Conservation (phyloP, 2,329 filamentous ascomycete genomes). For the Talaromyces atroroseus region DNA sequence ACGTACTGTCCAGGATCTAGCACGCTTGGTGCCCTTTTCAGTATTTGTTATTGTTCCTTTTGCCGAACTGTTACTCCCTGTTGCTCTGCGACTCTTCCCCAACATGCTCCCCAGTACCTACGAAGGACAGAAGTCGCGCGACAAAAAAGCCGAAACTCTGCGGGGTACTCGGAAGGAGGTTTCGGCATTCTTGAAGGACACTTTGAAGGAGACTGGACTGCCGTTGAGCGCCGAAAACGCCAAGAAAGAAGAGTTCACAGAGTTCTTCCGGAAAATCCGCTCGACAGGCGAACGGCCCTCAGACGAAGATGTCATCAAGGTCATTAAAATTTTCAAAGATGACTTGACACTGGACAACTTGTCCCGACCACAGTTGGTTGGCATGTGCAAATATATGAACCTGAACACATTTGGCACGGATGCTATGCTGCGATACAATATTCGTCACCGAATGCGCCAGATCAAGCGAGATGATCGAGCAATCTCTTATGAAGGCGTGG, state of each 20-base stretch:
- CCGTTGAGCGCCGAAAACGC: slow-evolving; percentile 78
- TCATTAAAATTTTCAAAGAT: slow-evolving; percentile 98
- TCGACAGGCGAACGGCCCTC: slow-evolving; percentile 87
- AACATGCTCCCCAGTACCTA: slow-evolving; percentile 97
- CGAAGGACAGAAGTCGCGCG: slow-evolving; percentile 84
- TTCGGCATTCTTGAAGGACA: slow-evolving; percentile 80
- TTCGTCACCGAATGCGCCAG: slow-evolving; percentile 96
- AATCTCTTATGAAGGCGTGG: slow-evolving; percentile 89
- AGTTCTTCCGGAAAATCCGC: slow-evolving; percentile 95
- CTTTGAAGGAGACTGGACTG: slow-evolving; percentile 85
- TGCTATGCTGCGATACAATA: slow-evolving; percentile 93
- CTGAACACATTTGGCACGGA: slow-evolving; percentile 95
- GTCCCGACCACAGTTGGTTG: slow-evolving; percentile 89
- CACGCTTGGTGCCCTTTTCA: slow-evolving; percentile 87
- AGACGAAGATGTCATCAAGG: slow-evolving; percentile 88
- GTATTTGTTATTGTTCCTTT: slow-evolving; percentile 97
- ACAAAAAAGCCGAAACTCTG: slow-evolving; percentile 75
- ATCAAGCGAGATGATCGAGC: slow-evolving; percentile 97
- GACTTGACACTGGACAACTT: slow-evolving; percentile 96
- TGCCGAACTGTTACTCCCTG: slow-evolving; percentile 82
- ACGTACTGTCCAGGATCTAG: slow-evolving; percentile 89
- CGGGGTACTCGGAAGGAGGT: slow-evolving; percentile 89
- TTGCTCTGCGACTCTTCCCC: slow-evolving; percentile 91
- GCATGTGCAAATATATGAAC: slow-evolving; percentile 98
- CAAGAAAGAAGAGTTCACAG: slow-evolving; percentile 87